Evolutionary conservation across 2,329 filamentous ascomycete species (phyloP).

Genomic region (Lasiodiplodia sp.): DNA sequence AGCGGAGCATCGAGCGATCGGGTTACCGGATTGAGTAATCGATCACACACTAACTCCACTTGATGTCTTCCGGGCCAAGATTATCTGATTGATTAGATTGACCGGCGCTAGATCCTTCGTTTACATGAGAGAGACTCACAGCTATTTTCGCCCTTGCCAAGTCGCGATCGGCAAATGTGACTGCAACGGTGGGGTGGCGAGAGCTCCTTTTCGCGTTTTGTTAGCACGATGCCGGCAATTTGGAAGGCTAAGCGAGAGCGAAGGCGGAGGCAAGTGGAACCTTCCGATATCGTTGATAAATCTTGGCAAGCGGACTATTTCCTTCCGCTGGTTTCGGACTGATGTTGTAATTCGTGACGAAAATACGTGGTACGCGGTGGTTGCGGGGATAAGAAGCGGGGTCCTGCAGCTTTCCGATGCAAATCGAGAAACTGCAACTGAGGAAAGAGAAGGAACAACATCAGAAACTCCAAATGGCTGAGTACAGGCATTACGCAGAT

Average conservation of each 20-base stretch:
- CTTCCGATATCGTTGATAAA: not conserved
- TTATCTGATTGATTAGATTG: slow-evolving; percentile 9
- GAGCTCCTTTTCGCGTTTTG: no score
- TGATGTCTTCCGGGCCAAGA: not conserved
- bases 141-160: not conserved
- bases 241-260: not conserved
- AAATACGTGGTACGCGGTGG: not conserved
- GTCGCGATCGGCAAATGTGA: not conserved
- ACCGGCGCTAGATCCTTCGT: not conserved
- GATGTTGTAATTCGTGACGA: not conserved
- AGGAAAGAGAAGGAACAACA: not conserved
- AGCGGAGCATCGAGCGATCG: not conserved
- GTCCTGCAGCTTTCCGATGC: not conserved
- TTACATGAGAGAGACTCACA: not conserved
- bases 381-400: slow-evolving; percentile 5
- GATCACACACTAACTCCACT: not conserved
- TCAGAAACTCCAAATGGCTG: not conserved
- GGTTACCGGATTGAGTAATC: not conserved
- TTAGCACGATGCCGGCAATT: not conserved
- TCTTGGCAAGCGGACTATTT: not conserved
- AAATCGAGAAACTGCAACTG: not conserved
- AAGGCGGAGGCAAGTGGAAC: not conserved
- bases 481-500: slow-evolving; percentile 2
- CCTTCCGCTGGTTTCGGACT: not conserved
- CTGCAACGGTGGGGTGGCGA: not conserved